These are phyloP conservation scores for Boletus tomentosulus DNA, from an alignment of 768 basidiomycete genomes.

Conservation along the genomic window DNA sequence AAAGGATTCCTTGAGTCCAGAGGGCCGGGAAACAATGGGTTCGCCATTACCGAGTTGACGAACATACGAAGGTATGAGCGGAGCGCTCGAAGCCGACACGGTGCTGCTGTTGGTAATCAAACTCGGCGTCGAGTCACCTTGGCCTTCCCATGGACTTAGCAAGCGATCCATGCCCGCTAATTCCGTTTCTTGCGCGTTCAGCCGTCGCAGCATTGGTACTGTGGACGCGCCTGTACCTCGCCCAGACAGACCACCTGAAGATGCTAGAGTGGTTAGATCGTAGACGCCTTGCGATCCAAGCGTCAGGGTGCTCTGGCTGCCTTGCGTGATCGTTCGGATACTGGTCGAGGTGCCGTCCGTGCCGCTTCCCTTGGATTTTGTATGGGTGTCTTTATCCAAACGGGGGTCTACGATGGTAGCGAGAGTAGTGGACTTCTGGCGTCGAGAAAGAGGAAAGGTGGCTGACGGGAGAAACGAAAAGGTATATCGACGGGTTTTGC, in stretches of 20 bases:
- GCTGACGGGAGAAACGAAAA: conserved; percentile 24
- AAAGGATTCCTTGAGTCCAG: conserved; percentile 18
- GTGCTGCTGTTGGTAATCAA: conserved; percentile 18
- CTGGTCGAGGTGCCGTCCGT: conserved; percentile 21
- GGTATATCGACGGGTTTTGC: conserved; percentile 17
- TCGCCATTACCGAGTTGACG: not conserved
- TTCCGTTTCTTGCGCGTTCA: conserved; percentile 12
- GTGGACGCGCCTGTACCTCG: not conserved
- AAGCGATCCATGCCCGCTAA: not conserved
- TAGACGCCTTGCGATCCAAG: not conserved
- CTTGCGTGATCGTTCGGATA: conserved; percentile 16
- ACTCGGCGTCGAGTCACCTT: conserved; percentile 20
- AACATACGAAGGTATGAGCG: conserved; percentile 4
- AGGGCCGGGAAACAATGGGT: conserved; percentile 13
- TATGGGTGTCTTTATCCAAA: not conserved
- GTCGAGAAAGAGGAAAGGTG: conserved; percentile 18
- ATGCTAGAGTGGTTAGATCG: conserved; percentile 7
- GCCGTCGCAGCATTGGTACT: conserved; percentile 18
- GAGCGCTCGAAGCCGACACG: conserved; percentile 13
- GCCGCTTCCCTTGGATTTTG: conserved; percentile 1
- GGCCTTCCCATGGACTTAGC: not conserved
- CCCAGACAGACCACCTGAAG: conserved; percentile 5
- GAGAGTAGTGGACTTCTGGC: conserved; percentile 9
- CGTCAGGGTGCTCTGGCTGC: conserved; percentile 19
- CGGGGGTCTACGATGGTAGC: not conserved